Conservation (phyloP, 2,329 filamentous ascomycete species). For the Thermothelomyces thermophilus region DNA sequence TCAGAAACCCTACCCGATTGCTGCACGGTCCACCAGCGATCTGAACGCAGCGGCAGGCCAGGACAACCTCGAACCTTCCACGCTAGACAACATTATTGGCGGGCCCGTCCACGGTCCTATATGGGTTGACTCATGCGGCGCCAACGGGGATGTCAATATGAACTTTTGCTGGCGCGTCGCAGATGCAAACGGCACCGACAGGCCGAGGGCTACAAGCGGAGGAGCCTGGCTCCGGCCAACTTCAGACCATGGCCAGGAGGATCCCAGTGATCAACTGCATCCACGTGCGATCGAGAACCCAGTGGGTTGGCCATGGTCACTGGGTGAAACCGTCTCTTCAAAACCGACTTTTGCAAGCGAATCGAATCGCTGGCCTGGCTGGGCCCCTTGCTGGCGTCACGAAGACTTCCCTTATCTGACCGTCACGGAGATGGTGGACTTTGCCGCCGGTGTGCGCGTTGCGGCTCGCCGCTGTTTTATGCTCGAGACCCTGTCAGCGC, state of each 20-base stretch:
- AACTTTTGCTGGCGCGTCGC: slow-evolving; percentile 37
- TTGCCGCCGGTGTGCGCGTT: slow-evolving; percentile 38
- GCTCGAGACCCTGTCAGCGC: slow-evolving; percentile 40
- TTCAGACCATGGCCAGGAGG: neutral
- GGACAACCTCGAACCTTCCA: neutral
- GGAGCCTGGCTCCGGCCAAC: neutral
- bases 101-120: slow-evolving; percentile 39
- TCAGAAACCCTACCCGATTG: neutral
- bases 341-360: neutral
- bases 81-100: slow-evolving; percentile 13
- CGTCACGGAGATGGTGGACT: slow-evolving; percentile 40
- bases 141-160: slow-evolving; percentile 36
- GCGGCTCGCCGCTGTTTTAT: slow-evolving; percentile 42
- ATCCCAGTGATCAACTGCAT: neutral
- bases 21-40: slow-evolving; percentile 2
- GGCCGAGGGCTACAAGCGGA: neutral
- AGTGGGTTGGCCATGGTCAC: slow-evolving; percentile 11
- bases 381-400: slow-evolving; percentile 48
- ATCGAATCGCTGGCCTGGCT: slow-evolving; percentile 16
- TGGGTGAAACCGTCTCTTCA: neutral
- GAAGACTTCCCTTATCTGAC: slow-evolving; percentile 47
- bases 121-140: slow-evolving; percentile 43
- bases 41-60: neutral
- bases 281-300: neutral
- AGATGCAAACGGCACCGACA: neutral